Evolutionary conservation across 352 stramenopile genomes (phyloP).

Genomic region (Plasmopara viticola): DNA sequence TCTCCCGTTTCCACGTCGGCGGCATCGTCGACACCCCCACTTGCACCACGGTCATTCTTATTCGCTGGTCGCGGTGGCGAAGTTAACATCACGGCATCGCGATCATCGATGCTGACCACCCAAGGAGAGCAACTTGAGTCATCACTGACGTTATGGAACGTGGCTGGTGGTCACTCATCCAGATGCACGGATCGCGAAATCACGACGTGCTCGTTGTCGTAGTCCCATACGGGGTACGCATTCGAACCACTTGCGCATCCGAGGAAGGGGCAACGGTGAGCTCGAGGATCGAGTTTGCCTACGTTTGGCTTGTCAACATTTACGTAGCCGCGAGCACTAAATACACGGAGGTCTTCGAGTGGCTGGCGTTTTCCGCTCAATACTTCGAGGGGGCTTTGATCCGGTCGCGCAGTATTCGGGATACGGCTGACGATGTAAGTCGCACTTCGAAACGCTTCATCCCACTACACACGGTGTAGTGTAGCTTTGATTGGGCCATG

Average conservation of each 20-base stretch:
- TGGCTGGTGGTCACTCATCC: not conserved
- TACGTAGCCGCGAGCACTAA: not conserved
- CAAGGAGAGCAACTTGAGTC: not conserved
- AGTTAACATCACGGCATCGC: too few species aligned
- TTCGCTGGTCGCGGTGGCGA: too few species aligned
- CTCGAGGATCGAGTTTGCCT: not conserved
- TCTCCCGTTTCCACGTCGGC: too few species aligned
- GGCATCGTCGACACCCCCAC: too few species aligned
- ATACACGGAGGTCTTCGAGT: not conserved
- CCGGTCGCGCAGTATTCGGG: not conserved
- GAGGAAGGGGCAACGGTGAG: not conserved
- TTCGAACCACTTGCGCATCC: not conserved
- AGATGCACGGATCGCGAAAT: not conserved
- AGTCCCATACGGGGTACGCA: not conserved
- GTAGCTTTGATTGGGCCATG: not conserved
- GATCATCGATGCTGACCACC: not conserved
- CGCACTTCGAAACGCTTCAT: not conserved
- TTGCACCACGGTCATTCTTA: too few species aligned
- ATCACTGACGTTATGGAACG: not conserved
- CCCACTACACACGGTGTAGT: not conserved
- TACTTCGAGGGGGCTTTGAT: not conserved
- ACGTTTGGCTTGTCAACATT: not conserved
- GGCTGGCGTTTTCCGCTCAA: not conserved
- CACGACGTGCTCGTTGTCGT: not conserved
- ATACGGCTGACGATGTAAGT: not conserved